Evolutionary conservation across 2,329 filamentous ascomycete genomes (phyloP).

Genomic region (Pleoardoris graminearum): DNA sequence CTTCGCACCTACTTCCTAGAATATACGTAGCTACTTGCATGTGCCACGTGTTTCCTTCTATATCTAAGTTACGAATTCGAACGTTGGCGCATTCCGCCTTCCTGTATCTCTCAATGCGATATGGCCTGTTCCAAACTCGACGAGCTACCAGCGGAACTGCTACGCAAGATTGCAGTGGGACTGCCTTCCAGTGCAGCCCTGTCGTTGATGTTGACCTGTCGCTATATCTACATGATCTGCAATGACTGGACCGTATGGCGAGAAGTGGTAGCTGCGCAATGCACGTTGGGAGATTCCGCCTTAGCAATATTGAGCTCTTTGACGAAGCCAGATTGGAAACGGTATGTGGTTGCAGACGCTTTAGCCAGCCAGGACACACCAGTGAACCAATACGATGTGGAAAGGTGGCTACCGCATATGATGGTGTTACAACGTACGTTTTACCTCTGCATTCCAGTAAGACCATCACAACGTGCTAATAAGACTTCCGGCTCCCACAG

Average conservation of each 20-base stretch:
- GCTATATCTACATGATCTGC: constrained; percentile 9
- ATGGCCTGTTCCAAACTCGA: too few relatives aligned
- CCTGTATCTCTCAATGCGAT: too few relatives aligned
- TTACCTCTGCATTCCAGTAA: background rate
- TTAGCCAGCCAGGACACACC: background rate
- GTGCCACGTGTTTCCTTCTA: too few relatives aligned
- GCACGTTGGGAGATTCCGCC: background rate
- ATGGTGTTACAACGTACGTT: background rate
- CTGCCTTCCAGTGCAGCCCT: constrained; percentile 11
- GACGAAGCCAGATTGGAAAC: background rate
- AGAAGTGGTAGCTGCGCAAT: constrained; percentile 2
- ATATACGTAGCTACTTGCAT: too few relatives aligned
- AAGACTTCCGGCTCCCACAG: background rate
- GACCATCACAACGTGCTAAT: background rate
- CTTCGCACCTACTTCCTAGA: too few relatives aligned
- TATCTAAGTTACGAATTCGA: too few relatives aligned
- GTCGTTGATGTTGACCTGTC: constrained; percentile 12
- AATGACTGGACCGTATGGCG: constrained; percentile 16
- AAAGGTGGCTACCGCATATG: background rate
- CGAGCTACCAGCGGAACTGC: constrained; percentile 13
- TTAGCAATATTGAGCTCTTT: background rate
- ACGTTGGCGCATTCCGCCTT: too few relatives aligned
- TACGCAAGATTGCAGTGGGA: constrained; percentile 10
- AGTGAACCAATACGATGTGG: background rate
- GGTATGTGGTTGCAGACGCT: background rate